Evolutionary conservation across 2,329 filamentous ascomycete genomes (phyloP).

Genomic region (Curvularia sp.): DNA sequence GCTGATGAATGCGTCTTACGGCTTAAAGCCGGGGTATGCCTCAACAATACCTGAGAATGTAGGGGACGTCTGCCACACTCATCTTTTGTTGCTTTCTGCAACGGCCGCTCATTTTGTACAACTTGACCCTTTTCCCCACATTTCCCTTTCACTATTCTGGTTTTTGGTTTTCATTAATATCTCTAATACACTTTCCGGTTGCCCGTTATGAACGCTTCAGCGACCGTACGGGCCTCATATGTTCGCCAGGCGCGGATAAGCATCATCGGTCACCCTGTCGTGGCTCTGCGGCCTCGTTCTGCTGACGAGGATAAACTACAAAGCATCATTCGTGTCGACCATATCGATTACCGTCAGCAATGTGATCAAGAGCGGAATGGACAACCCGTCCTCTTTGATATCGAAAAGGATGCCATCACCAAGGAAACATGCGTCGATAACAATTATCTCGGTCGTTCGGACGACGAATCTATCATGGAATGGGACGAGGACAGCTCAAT

Average conservation of each 20-base stretch:
- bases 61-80: neutral
- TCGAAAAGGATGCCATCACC: conserved; percentile 3
- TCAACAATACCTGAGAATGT: neutral
- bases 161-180: neutral
- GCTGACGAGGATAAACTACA: conserved; percentile 27
- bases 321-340: conserved; percentile 28
- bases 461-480: conserved; percentile 2
- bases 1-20: conserved; percentile 5
- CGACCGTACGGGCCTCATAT: conserved; percentile 37
- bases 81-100: neutral
- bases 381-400: conserved; percentile 6
- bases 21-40: conserved; percentile 3
- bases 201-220: conserved; percentile 40
- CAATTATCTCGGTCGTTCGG: neutral
- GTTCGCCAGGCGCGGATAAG: conserved; percentile 34
- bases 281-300: conserved; percentile 22
- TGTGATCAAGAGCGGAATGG: conserved; percentile 29
- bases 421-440: conserved; percentile 4
- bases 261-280: conserved; percentile 15
- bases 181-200: conserved; percentile 4
- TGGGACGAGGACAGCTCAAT: conserved; percentile 7
- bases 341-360: conserved; percentile 30
- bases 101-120: neutral
- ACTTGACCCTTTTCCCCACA: neutral
- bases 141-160: neutral